These are phyloP conservation scores for Kodamaea lidongshanica DNA, from an alignment of 805 yeast species.

Conservation along the genomic window DNA sequence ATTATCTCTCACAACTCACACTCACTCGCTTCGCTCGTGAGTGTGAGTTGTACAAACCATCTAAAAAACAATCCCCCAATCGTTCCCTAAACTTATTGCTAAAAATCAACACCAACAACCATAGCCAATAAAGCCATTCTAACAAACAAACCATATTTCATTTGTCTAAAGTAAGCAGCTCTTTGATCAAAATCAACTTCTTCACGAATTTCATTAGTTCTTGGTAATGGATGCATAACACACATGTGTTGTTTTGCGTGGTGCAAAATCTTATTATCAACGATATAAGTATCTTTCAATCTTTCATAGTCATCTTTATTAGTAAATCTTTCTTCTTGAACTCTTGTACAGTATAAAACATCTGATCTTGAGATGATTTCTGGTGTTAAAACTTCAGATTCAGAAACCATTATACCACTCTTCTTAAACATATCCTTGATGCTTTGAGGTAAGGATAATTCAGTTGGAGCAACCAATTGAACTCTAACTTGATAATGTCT, in stretches of 20 bases:
- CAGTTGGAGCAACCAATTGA: slow-evolving; percentile 87
- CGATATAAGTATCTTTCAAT: slow-evolving; percentile 84
- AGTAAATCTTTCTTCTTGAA: slow-evolving; percentile 92
- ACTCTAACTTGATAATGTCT: slow-evolving; percentile 89
- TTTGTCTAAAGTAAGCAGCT: slow-evolving; percentile 99
- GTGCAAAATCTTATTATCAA: slow-evolving; percentile 84
- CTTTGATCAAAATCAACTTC: slow-evolving; percentile 99
- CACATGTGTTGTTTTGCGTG: slow-evolving; percentile 98
- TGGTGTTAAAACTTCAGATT: slow-evolving; percentile 71
- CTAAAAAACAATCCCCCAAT: slow-evolving; percentile 20
- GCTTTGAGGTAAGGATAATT: slow-evolving; percentile 73
- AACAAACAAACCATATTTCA: slow-evolving; percentile 96
- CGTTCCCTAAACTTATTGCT: slow-evolving; percentile 10
- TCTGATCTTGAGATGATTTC: slow-evolving; percentile 86
- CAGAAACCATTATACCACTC: slow-evolving; percentile 65
- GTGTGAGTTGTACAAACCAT: too few species aligned
- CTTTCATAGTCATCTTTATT: slow-evolving; percentile 73
- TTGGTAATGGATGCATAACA: slow-evolving; percentile 97
- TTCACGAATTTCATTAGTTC: slow-evolving; percentile 92
- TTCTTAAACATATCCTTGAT: slow-evolving; percentile 60
- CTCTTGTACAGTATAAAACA: slow-evolving; percentile 95
- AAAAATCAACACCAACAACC: slow-evolving; percentile 94
- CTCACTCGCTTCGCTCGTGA: too few species aligned
- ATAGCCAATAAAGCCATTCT: slow-evolving; percentile 98
- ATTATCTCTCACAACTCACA: too few species aligned